Evolutionary conservation across 2,329 filamentous ascomycete species (phyloP).

Genomic region (Acrocalymma vagum): DNA sequence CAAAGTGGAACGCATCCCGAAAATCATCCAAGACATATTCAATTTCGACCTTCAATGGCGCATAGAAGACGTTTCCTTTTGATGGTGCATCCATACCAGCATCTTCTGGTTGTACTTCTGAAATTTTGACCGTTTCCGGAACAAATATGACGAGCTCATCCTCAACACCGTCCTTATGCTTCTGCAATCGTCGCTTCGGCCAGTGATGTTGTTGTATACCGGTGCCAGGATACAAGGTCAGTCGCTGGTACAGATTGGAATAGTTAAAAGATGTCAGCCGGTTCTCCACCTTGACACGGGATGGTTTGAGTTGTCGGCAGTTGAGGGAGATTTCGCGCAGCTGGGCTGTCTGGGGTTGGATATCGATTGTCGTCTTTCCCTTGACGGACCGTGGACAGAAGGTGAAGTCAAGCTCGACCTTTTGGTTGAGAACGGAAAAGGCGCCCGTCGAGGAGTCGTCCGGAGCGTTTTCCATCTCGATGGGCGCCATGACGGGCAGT

Average conservation of each 20-base stretch:
- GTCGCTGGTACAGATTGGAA: conserved; percentile 72
- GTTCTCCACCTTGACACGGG: conserved; percentile 58
- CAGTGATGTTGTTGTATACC: conserved; percentile 80
- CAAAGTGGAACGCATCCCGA: conserved; percentile 90
- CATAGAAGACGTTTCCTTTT: conserved; percentile 55
- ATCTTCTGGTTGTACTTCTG: conserved; percentile 65
- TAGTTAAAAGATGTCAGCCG: conserved; percentile 50
- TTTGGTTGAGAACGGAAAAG: conserved; percentile 78
- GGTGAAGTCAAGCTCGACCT: conserved; percentile 88
- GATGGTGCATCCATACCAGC: conserved; percentile 40
- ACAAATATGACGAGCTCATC: conserved; percentile 67
- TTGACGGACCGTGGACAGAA: conserved; percentile 78
- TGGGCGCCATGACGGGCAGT: conserved; percentile 38
- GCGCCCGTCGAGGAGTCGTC: conserved; percentile 41
- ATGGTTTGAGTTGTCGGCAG: conserved; percentile 68
- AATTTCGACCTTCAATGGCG: conserved; percentile 71
- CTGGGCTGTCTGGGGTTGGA: conserved; percentile 70
- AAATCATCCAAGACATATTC: conserved; percentile 80
- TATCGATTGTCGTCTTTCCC: conserved; percentile 82
- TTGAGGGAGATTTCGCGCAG: conserved; percentile 66
- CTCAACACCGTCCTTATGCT: conserved; percentile 61
- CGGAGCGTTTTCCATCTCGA: conserved; percentile 36
- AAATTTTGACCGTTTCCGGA: conserved; percentile 68
- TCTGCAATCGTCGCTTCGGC: conserved; percentile 72
- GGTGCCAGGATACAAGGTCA: conserved; percentile 69